Percentiles rank a stretch among this genome's conserved stretches.
phyloP scores from a whole-genome alignment of 352 stramenopile genomes.

The Phytopythium chamaehyphon region DNA sequence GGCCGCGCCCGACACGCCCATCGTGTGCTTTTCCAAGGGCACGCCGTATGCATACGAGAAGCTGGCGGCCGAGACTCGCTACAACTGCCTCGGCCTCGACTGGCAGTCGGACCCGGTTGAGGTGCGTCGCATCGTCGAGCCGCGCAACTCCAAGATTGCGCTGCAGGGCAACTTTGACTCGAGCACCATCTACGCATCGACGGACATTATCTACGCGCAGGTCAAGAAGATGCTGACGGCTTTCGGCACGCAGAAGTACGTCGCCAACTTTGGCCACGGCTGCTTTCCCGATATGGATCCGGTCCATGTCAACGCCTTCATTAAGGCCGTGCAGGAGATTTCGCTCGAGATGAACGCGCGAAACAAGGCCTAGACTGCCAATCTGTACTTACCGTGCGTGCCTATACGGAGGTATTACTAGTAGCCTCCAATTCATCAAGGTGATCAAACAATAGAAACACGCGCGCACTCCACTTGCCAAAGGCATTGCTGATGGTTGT shows the following conservation, averaged over 20 bases:
- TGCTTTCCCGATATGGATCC: constrained; percentile 96
- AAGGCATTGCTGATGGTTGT: too few species aligned
- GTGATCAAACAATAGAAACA: constrained; percentile 17
- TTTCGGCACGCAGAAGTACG: constrained; percentile 94
- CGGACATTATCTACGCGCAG: constrained; percentile 80
- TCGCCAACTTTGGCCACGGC: constrained; percentile 97
- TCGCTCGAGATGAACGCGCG: constrained; percentile 84
- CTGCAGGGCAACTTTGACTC: constrained; percentile 94
- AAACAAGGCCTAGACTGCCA: constrained; percentile 9
- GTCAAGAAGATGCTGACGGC: constrained; percentile 93
- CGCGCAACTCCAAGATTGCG: constrained; percentile 44
- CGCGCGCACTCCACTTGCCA: neutral
- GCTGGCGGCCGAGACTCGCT: constrained; percentile 72
- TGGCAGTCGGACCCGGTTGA: constrained; percentile 92
- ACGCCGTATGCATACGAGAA: constrained; percentile 76
- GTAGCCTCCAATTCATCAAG: too few species aligned
- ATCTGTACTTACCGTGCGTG: too few species aligned
- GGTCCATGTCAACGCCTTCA: constrained; percentile 92
- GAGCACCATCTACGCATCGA: constrained; percentile 81
- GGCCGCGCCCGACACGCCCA: constrained; percentile 50
- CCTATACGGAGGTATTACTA: too few species aligned
- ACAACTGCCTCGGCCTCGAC: constrained; percentile 94
- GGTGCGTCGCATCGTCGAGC: constrained; percentile 68
- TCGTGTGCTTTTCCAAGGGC: constrained; percentile 86
- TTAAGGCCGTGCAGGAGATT: constrained; percentile 95